A percentile compares a stretch with the other conserved stretches of the same genome.
These are phyloP conservation scores for Paramecium bursaria DNA, from an alignment of 73 alveolate genomes.

Conservation along the genomic window DNA sequence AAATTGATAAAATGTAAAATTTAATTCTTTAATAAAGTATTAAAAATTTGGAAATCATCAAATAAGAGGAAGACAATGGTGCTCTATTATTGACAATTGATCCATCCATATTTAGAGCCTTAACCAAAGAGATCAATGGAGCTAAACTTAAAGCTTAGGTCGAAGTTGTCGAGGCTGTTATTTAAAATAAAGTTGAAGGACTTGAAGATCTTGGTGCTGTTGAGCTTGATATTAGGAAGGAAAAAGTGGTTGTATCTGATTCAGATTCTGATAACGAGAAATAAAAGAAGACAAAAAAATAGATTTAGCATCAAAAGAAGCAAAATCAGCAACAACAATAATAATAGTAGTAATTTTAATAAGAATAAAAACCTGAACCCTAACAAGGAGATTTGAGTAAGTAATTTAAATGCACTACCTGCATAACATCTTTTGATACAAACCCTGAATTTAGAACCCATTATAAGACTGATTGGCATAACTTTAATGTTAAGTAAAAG, in stretches of 20 bases:
- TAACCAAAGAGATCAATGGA: conserved; percentile 26
- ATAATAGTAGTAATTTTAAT: conserved; percentile 5
- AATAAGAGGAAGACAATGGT: conserved; percentile 46
- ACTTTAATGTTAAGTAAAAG: conserved; percentile 65
- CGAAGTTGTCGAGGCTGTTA: conserved; percentile 16
- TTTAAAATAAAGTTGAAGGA: conserved; percentile 42
- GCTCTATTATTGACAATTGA: conserved; percentile 27
- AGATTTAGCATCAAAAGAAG: conserved; percentile 13
- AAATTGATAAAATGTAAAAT: conserved; percentile 18
- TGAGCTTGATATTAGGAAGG: conserved; percentile 16
- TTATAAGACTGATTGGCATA: conserved; percentile 85
- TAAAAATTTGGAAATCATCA: conserved; percentile 23
- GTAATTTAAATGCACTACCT: conserved; percentile 68
- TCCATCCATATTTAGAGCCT: conserved; percentile 56
- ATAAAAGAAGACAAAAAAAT: conserved; percentile 41
- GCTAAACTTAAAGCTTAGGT: conserved; percentile 13
- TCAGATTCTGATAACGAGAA: conserved; percentile 42
- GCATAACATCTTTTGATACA: conserved; percentile 63
- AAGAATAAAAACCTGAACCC: conserved; percentile 39
- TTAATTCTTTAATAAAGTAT: not conserved
- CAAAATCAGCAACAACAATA: not conserved
- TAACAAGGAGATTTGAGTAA: conserved; percentile 13
- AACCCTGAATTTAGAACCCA: conserved; percentile 76
- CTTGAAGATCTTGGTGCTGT: conserved; percentile 44
- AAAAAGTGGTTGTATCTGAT: conserved; percentile 49